Conservation (phyloP, 495 filamentous ascomycete species). For the Penicillium fimorum region DNA sequence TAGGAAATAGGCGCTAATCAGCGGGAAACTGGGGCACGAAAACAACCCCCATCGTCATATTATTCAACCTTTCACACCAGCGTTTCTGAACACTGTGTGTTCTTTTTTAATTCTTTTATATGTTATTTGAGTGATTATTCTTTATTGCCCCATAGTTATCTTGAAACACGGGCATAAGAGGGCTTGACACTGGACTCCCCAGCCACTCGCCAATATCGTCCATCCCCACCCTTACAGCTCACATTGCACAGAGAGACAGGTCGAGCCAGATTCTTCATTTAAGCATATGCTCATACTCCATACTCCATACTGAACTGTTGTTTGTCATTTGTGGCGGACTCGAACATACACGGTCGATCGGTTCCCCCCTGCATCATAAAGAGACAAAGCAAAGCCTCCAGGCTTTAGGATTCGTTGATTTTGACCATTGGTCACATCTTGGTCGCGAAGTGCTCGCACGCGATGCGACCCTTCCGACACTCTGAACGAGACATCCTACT, state of each 20-base stretch:
- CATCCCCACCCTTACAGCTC: slow-evolving; percentile 6
- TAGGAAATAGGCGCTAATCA: neutral
- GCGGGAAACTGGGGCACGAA: neutral
- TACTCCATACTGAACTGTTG: neutral
- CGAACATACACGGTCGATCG: slow-evolving; percentile 13
- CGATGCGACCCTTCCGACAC: slow-evolving; percentile 19
- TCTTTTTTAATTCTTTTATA: neutral
- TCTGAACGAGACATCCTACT: slow-evolving; percentile 5
- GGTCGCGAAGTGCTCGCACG: slow-evolving; percentile 10
- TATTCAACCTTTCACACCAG: neutral
- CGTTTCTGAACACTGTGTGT: neutral
- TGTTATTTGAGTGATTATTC: neutral
- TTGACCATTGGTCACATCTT: slow-evolving; percentile 5
- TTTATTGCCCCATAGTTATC: neutral
- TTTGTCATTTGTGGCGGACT: slow-evolving; percentile 8
- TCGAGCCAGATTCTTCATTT: neutral
- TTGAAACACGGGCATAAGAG: neutral
- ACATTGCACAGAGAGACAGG: slow-evolving; percentile 6
- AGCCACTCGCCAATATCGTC: slow-evolving; percentile 10
- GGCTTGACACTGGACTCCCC: neutral
- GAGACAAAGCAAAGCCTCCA: slow-evolving; percentile 12
- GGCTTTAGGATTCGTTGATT: slow-evolving; percentile 13
- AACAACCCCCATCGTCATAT: neutral
- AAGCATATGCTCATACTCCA: neutral
- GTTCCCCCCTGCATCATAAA: slow-evolving; percentile 22